These are phyloP conservation scores for Blastocystis sp. DNA, from an alignment of 352 stramenopile species.

Conservation along the genomic window DNA sequence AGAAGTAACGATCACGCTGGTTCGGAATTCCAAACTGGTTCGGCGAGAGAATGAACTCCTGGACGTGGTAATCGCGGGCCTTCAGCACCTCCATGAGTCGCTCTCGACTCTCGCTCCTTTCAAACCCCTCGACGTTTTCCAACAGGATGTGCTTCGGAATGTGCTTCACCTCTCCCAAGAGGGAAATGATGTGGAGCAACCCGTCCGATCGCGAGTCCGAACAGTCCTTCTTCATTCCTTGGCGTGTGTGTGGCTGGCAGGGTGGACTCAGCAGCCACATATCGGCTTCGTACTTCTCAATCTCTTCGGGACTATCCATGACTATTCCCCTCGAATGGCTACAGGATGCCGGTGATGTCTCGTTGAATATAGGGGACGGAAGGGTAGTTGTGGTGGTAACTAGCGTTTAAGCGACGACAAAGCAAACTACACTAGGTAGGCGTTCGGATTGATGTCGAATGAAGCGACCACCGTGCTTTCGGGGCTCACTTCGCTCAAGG, in stretches of 20 bases:
- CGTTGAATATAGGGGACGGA: constrained; percentile 64
- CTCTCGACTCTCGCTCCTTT: constrained; percentile 56
- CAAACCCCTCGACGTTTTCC: constrained; percentile 73
- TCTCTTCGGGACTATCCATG: constrained; percentile 8
- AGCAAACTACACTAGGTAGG: constrained; percentile 47
- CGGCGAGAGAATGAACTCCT: constrained; percentile 73
- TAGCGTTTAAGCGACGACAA: background rate
- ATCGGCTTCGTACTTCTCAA: constrained; percentile 42
- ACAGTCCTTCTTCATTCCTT: constrained; percentile 62
- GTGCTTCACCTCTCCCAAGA: background rate
- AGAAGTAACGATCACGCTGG: constrained; percentile 70
- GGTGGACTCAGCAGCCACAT: constrained; percentile 73
- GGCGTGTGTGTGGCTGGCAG: constrained; percentile 69
- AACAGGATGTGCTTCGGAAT: constrained; percentile 50
- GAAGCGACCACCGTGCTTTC: constrained; percentile 18
- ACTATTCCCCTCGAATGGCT: background rate
- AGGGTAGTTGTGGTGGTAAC: constrained; percentile 73
- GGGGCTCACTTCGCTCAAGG: constrained; percentile 30
- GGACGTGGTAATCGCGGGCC: constrained; percentile 12
- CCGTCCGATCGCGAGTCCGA: constrained; percentile 64
- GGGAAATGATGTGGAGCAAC: constrained; percentile 54
- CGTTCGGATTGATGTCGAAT: constrained; percentile 74
- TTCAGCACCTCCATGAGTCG: constrained; percentile 23
- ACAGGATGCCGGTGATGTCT: constrained; percentile 67
- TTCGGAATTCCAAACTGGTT: constrained; percentile 73